Evolutionary conservation across 164 flowering plant species (phyloP).

Genomic region (Chimonanthus salicifolius): DNA sequence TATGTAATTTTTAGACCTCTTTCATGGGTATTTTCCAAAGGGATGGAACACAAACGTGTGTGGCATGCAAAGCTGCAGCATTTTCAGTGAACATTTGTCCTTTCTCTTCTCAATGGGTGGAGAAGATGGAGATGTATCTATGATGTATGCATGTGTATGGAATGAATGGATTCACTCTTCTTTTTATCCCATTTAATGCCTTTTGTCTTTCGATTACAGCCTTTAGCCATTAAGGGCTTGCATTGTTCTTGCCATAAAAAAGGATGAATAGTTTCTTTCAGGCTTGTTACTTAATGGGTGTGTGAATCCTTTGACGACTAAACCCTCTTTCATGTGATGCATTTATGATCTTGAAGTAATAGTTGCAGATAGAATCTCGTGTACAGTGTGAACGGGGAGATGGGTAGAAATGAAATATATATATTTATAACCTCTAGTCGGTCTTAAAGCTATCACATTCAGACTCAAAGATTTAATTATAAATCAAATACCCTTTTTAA

Average conservation of each 20-base stretch:
- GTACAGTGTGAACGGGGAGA: background rate
- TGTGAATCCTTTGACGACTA: background rate
- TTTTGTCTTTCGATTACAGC: background rate
- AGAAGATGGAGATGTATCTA: background rate
- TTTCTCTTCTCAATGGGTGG: background rate
- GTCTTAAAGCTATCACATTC: too few species aligned
- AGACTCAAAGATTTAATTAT: too few species aligned
- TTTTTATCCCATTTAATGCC: background rate
- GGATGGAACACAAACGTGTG: constrained; percentile 13
- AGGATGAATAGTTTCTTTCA: background rate
- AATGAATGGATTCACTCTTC: constrained; percentile 14
- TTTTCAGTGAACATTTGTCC: constrained; percentile 20
- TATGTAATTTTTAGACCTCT: background rate
- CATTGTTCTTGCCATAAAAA: background rate
- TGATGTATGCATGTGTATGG: constrained; percentile 11
- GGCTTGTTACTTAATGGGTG: background rate
- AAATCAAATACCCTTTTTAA: too few species aligned
- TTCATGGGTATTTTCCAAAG: constrained; percentile 10
- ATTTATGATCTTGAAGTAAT: background rate
- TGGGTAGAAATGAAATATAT: too few species aligned
- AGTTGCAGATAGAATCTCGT: background rate
- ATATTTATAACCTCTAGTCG: too few species aligned
- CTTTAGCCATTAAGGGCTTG: background rate
- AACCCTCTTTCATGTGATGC: background rate
- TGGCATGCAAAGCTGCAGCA: constrained; percentile 24